A percentile compares a stretch with the other conserved stretches of the same genome.
phyloP scores from a whole-genome alignment of 1,284 basidiomycete species.

The Thecaphora thlaspeos region DNA sequence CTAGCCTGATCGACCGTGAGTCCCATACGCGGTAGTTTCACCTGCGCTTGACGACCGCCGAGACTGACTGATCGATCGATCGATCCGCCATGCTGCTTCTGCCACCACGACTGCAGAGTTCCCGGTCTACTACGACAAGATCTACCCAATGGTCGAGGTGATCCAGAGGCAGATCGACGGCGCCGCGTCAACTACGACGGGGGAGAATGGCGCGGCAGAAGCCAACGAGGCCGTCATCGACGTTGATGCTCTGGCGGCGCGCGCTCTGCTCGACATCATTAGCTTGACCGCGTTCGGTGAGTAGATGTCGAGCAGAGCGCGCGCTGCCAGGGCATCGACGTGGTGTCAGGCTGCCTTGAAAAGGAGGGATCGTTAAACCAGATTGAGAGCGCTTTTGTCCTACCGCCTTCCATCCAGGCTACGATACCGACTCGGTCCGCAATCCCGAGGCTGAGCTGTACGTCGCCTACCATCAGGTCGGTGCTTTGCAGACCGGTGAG shows the following conservation, averaged over 20 bases:
- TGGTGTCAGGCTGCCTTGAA: too few species aligned
- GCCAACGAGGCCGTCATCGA: conserved; percentile 37
- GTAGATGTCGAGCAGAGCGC: neutral
- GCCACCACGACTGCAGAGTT: conserved; percentile 11
- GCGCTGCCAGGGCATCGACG: neutral
- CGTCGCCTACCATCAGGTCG: conserved; percentile 42
- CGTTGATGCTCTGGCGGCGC: conserved; percentile 34
- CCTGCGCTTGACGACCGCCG: neutral
- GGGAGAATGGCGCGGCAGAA: conserved; percentile 1
- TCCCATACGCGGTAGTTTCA: too few species aligned
- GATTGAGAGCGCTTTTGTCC: too few species aligned
- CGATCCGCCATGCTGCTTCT: too few species aligned
- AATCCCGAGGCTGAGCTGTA: conserved; percentile 41
- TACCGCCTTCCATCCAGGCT: conserved; percentile 7
- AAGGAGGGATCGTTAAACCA: too few species aligned
- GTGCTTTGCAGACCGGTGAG: conserved; percentile 37
- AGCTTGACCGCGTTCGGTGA: conserved; percentile 39
- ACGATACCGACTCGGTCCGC: conserved; percentile 44
- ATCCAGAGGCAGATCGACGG: conserved; percentile 27
- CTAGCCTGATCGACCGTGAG: conserved; percentile 28
- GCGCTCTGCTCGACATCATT: conserved; percentile 55
- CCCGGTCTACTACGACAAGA: conserved; percentile 40
- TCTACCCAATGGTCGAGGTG: conserved; percentile 34
- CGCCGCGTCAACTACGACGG: too few species aligned
- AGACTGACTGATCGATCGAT: too few species aligned